A percentile compares a stretch with the other conserved stretches of the same genome.
These are phyloP conservation scores for Durotheca rogersii DNA, from an alignment of 495 filamentous ascomycete species.

Conservation along the genomic window DNA sequence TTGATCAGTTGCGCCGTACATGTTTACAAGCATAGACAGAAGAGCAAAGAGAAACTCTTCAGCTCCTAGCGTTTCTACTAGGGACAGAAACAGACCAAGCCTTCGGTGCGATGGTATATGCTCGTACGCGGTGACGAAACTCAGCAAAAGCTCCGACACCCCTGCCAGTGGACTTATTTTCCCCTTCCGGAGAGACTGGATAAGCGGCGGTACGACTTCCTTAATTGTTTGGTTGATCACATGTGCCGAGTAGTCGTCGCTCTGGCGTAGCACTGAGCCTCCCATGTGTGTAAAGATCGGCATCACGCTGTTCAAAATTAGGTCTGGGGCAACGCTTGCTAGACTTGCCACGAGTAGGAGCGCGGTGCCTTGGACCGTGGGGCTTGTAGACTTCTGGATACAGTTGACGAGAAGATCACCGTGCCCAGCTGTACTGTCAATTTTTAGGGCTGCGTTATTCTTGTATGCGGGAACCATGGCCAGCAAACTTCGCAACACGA, in stretches of 20 bases:
- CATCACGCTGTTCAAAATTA: constrained; percentile 95
- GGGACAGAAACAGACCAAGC: constrained; percentile 72
- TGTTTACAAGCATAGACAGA: constrained; percentile 68
- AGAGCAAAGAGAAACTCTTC: constrained; percentile 78
- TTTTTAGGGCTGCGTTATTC: constrained; percentile 56
- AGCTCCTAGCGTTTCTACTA: constrained; percentile 79
- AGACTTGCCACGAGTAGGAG: constrained; percentile 83
- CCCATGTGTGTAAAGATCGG: constrained; percentile 99
- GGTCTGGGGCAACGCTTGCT: constrained; percentile 79
- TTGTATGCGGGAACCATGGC: constrained; percentile 76
- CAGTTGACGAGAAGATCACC: constrained; percentile 89
- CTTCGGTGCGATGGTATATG: constrained; percentile 87
- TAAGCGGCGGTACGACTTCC: constrained; percentile 86
- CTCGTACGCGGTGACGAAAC: constrained; percentile 91
- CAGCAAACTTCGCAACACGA: constrained; percentile 73
- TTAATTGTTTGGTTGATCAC: constrained; percentile 89
- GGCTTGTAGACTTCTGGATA: constrained; percentile 81
- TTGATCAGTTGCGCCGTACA: constrained; percentile 57
- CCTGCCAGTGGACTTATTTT: constrained; percentile 75
- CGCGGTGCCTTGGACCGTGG: constrained; percentile 87
- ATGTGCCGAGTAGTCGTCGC: constrained; percentile 92
- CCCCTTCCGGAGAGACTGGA: constrained; percentile 76
- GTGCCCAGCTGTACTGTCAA: constrained; percentile 73
- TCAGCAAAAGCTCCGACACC: constrained; percentile 80
- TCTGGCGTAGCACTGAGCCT: constrained; percentile 78